Percentiles rank a stretch among this genome's conserved stretches.
Evolutionary conservation across 192 early-diverging fungal species (phyloP).

Genomic region (Kickxella alabastrina): DNA sequence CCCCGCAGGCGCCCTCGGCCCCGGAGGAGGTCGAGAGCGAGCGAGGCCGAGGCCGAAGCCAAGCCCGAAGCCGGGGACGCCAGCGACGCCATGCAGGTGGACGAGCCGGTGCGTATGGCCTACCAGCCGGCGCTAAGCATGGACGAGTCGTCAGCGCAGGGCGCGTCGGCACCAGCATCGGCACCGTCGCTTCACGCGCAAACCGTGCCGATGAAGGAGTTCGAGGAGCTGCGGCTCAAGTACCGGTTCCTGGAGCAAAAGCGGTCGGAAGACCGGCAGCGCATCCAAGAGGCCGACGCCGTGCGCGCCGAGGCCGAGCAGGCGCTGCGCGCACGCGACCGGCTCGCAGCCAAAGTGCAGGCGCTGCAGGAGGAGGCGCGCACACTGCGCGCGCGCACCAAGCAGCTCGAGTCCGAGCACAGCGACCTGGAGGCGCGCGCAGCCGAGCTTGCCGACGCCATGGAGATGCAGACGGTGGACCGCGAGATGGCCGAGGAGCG

Average conservation of each 20-base stretch:
- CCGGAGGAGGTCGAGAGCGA: neutral
- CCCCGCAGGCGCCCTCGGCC: too few species aligned
- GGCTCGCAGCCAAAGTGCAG: conserved; percentile 62
- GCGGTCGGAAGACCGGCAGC: conserved; percentile 75
- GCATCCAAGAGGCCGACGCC: conserved; percentile 66
- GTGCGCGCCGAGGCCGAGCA: conserved; percentile 71
- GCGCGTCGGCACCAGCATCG: neutral
- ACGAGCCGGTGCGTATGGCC: conserved; percentile 23
- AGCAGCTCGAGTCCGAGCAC: conserved; percentile 57
- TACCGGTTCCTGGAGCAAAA: conserved; percentile 73
- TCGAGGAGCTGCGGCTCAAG: conserved; percentile 77
- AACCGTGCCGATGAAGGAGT: conserved; percentile 63
- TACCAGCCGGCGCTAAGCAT: conserved; percentile 40
- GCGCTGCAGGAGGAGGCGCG: conserved; percentile 73
- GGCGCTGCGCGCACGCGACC: conserved; percentile 60
- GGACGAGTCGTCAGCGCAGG: conserved; percentile 34
- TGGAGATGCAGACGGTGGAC: conserved; percentile 87
- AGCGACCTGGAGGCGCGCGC: conserved; percentile 56
- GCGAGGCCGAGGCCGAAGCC: too few species aligned
- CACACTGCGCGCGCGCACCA: conserved; percentile 56
- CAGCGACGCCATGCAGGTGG: conserved; percentile 5
- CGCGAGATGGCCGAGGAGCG: conserved; percentile 90
- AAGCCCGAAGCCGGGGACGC: too few species aligned
- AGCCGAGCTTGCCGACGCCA: conserved; percentile 64
- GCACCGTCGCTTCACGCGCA: conserved; percentile 12